Base-by-base conservation (phyloP, 305 asterid genomes). In the Fraxinus xanthoxyloides region DNA sequence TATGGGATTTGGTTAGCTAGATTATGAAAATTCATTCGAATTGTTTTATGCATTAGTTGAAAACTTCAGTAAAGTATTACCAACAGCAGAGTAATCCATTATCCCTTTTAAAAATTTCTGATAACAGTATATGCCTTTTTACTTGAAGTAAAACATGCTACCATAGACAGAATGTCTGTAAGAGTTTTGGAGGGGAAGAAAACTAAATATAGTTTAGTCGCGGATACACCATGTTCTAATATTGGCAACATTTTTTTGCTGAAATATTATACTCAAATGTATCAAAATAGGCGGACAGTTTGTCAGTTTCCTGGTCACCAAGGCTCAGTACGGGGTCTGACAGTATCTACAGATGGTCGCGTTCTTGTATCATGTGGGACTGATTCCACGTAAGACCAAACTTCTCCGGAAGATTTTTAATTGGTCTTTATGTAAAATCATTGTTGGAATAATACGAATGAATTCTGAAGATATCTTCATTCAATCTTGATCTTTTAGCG, bases 301-400 rank as follows among this genome's bases (percentile, higher is more conserved):
- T 82, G 95, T 85, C 98, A 90, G 88, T 96, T 94, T 90, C 91
- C 98, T 84, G 99, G 99, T 76, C 99, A 96, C 90, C 94, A 92
- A 89, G 98, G 98, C 82, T 95, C 97, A 15, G 98, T 96, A 56
- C 85, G 86, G 51, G 99, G 99, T 85, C 87, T 96, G 82, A 82
- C 98, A 21, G 97, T 86, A 75, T 94, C 99, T 80, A 92, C 98
- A 7, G 98, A 94, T 86, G 99, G 99, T 13, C 89, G 87, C 36
- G 79, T 87, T 79, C 92, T 96, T 86, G 95, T 96, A 56, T 94
- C 99, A 59, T 96, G 99, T 83, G 99, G 72, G 32, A 63, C 93
- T 79, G 99, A 96, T 93, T 88, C 97, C 84, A 94, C 97, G 98
- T 96, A 89, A 91, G 97, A 81, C 82, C 87, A 80, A 79, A 36